Evolutionary conservation across 2,329 filamentous ascomycete species (phyloP), one percentile per base, ranked within the genome.

Genomic region (Sporothrix mexicana): DNA sequence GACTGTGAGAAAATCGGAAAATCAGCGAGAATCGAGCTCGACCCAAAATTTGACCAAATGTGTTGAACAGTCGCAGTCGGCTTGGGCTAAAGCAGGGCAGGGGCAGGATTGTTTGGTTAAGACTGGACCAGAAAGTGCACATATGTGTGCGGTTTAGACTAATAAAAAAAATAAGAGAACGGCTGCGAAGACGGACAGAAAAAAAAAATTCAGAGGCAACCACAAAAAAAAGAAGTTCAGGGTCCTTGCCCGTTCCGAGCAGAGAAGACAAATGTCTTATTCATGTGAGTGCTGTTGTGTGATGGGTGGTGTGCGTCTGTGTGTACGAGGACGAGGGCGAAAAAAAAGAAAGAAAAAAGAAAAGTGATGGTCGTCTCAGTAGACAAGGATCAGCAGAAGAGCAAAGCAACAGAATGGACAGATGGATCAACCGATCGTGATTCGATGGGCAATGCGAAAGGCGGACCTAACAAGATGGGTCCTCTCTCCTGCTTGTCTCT

Each of bases 301-400:
- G 62, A 51, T 51, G 62, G 43, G 62, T 17, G 45, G 62, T 7
- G 20, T 51, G 64, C 64, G 8, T 51, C 43, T 49, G 62, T 49
- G 43, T 51, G 64, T 62, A 13, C 41, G 15, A 25, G 41, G 23
- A 62, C 30, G 62, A 62, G 68, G 45, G 49, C 10, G 55, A 25
- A 55, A 55, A 25, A 25, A 25, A 25, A 17, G 41, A n/a, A 17
- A 36, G 20, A n/a, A 57, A 43, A 57, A 57, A 36, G 41, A 25
- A 49, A 61, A 20, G 69, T 41, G 69, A 51, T 70, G 36, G 23
- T 55, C 69, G 17, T 20, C 53, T 15, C 2, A 25, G 45, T 17
- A 49, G 55, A 70, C 23, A 25, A 69, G 23, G 69, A 62, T 62
- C 69, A 49, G 55, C 69, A 62, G 41, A 47, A 13, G 4, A 66